Evolutionary conservation across 2,329 filamentous ascomycete species (phyloP), one percentile per base, ranked within the genome.

Genomic region (Calonectria hongkongensis): DNA sequence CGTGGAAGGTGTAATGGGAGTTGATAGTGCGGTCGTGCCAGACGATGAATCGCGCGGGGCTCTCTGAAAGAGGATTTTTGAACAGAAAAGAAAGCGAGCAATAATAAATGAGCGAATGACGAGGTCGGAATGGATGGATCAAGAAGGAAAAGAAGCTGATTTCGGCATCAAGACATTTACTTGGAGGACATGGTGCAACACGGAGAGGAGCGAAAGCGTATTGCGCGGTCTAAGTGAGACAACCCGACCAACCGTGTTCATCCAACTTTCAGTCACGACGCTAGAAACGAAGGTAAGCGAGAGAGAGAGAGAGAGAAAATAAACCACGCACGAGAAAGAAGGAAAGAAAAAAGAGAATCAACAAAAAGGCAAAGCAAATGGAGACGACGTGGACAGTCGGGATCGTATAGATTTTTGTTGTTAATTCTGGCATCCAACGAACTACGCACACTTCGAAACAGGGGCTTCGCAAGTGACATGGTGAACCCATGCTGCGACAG

Each of bases 401-500:
- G 45, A 58, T 60, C 33, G 48, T 51, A 27, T 68, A 68, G 66
- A 56, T 60, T 25, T 48, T 65, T 54, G 47, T 70, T 25, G 39
- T 36, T 63, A 66, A 68, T 66, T 41, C 33, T 51, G 51, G 51
- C 39, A 56, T 33, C 69, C 64, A 71, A 65, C 39, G 70, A 72
- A 68, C 70, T 30, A 68, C 36, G 33, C 66, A 62, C 21, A 58
- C 45, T 36, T 41, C 70, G 50, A 66, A 72, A 63, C 70, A 60
- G 70, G 70, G 71, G 28, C 48, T 21, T 45, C 70, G 63, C 41
- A 54, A 51, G 72, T 43, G 68, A 39, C 54, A 63, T 69, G 48
- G 56, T 58, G 65, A 69, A 47, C 62, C 72, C 69, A 74, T 71
- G 73, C 64, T 75, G 73, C 68, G 71, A 76, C 71, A 75, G 54